Percentiles rank a stretch among this genome's conserved stretches.
Conservation (phyloP, 2,329 filamentous ascomycete species). For the Fusarium sp. region DNA sequence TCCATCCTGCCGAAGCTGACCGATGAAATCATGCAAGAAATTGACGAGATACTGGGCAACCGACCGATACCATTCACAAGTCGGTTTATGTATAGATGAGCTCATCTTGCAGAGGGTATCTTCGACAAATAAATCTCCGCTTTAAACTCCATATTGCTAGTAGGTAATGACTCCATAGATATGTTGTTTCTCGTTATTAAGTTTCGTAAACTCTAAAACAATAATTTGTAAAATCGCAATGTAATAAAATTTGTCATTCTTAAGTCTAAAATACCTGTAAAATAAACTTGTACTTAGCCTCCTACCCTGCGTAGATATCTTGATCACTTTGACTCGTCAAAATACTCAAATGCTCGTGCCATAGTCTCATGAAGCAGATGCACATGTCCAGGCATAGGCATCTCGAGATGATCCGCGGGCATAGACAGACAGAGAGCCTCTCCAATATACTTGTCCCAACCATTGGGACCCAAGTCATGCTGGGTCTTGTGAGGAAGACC, state of each 20-base stretch:
- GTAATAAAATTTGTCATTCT: background rate
- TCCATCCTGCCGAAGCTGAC: background rate
- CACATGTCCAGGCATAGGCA: conserved; percentile 3
- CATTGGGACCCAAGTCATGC: background rate
- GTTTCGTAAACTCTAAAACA: background rate
- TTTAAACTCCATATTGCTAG: background rate
- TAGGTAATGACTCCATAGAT: background rate
- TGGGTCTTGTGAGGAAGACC: background rate
- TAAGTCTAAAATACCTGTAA: background rate
- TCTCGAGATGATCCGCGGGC: background rate
- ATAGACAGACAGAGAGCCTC: background rate
- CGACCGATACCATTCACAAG: background rate
- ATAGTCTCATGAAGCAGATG: background rate
- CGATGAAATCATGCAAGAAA: background rate
- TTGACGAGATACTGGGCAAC: background rate
- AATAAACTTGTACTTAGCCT: too few species aligned
- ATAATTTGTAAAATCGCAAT: background rate
- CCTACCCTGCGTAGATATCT: background rate
- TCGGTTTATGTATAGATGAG: background rate
- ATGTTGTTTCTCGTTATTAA: background rate
- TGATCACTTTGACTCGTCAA: background rate
- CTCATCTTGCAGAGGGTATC: background rate
- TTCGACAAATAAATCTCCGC: background rate
- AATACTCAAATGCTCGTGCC: background rate
- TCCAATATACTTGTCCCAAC: background rate